phyloP scores from a whole-genome alignment of 495 filamentous ascomycete species.

The Penicillium cataractarum region DNA sequence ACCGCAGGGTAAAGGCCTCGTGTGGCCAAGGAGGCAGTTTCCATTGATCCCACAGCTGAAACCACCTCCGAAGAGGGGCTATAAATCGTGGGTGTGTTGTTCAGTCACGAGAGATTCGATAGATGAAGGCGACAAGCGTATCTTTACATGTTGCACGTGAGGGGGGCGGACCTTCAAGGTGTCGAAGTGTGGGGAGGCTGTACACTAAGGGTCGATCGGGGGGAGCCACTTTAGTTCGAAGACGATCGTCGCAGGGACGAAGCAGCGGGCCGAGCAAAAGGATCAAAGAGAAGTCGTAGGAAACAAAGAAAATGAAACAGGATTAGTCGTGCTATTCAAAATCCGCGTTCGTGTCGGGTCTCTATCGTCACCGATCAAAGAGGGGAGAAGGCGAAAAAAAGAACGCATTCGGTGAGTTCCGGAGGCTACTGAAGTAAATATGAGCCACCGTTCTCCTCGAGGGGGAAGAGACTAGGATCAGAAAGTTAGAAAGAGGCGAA shows the following conservation, averaged over 20 bases:
- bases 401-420: slow-evolving; percentile 6
- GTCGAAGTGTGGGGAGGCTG: slow-evolving; percentile 9
- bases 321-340: not conserved
- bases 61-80: slow-evolving; percentile 40
- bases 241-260: not conserved
- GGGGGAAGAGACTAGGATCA: slow-evolving; percentile 8
- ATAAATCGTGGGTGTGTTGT: not conserved
- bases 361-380: not conserved
- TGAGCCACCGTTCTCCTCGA: slow-evolving; percentile 10
- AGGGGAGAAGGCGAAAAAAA: slow-evolving; percentile 5
- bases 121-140: slow-evolving; percentile 1
- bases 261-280: not conserved
- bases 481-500: slow-evolving; percentile 14
- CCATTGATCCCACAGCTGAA: slow-evolving; percentile 26
- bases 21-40: slow-evolving; percentile 18
- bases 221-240: not conserved
- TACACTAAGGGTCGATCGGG: slow-evolving; percentile 8
- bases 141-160: slow-evolving; percentile 36
- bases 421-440: slow-evolving; percentile 20
- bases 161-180: not conserved
- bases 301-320: not conserved
- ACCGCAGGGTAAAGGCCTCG: slow-evolving; percentile 34
- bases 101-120: slow-evolving; percentile 5
- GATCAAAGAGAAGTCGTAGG: not conserved
- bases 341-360: not conserved